Evolutionary conservation across 1,284 basidiomycete genomes (phyloP), one percentile per base, ranked within the genome.

Genomic region (Ceratobasidium sp.): DNA sequence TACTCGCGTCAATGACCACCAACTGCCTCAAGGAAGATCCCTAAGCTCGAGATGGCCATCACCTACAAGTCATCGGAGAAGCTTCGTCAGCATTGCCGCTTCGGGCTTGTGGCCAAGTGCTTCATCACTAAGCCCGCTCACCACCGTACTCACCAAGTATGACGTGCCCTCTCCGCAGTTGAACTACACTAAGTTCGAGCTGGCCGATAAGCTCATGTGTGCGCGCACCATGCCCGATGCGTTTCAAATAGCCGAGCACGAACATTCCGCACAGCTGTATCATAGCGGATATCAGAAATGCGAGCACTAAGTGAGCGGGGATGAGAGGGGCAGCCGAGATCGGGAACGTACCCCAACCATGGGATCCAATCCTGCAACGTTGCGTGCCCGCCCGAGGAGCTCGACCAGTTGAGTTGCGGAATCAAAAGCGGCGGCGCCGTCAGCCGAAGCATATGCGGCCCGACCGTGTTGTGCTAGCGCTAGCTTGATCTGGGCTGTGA

Each of bases 11-110:
- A 21, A 36, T n/a, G 8, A 10, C 39, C 23, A 5, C 34, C 9
- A 59, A 59, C 57, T 41, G 57, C n/a, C 36, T 67, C 64, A 67
- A n/a, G 26, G 64, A 28, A 67, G n/a, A 67, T 67, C 64, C 14
- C 50, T 45, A 3, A 6, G 8, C 36, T 65, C 62, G 48, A 65
- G 62, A 23, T 65, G 46, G 21, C 21, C 28, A 41, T 53, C 34
- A 4, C 45, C 62, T 65, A 21, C 45, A 14, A 30, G 18, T 23
- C 23, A 53, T 34, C 45, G 34, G 21, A 34, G 10, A 3, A 3
- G 53, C 32, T 50, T 6, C 48, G 48, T 50, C 48, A 50, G 48
- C 48, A 50, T 26, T 18, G 3, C 18, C 18, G 18, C 28, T 32
- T 34, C 36, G 34, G 55, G 55, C 55, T 53, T 5, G 26, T 36